These are phyloP conservation scores for Sphaerulina musiva DNA, from an alignment of 2,329 filamentous ascomycete genomes.

Conservation along the genomic window DNA sequence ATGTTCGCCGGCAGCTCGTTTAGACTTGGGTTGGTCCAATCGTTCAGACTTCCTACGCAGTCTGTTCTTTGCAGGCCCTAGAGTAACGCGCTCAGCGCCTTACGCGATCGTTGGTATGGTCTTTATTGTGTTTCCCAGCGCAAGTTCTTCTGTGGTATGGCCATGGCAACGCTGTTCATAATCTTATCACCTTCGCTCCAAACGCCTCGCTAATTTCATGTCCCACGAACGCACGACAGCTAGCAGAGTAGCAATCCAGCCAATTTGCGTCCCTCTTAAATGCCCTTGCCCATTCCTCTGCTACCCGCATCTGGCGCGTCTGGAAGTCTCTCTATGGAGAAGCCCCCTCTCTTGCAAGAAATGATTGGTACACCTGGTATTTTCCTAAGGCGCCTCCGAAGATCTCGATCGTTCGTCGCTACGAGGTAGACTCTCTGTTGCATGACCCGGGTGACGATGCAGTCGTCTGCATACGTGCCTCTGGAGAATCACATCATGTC, in stretches of 20 bases:
- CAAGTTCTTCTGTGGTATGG: background rate
- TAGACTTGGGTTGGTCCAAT: too few relatives aligned
- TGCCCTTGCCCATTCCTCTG: slow-evolving; percentile 9
- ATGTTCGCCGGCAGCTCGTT: too few relatives aligned
- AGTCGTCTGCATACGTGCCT: slow-evolving; percentile 82
- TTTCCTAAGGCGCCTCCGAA: slow-evolving; percentile 79
- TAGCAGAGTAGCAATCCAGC: background rate
- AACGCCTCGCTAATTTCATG: slow-evolving; percentile 20
- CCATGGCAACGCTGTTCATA: background rate
- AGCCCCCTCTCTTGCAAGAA: slow-evolving; percentile 81
- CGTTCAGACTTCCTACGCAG: too few relatives aligned
- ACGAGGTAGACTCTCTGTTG: slow-evolving; percentile 45
- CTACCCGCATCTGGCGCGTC: slow-evolving; percentile 64
- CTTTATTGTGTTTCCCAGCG: background rate
- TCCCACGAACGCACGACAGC: background rate
- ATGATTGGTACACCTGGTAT: slow-evolving; percentile 70
- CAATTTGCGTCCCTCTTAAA: background rate
- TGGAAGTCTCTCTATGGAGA: slow-evolving; percentile 85
- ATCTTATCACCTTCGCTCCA: slow-evolving; percentile 1
- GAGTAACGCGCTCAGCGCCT: too few relatives aligned
- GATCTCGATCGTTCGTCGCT: slow-evolving; percentile 61
- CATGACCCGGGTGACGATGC: slow-evolving; percentile 46
- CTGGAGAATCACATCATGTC: slow-evolving; percentile 31
- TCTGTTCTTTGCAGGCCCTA: too few relatives aligned
- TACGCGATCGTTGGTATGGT: background rate